Percentiles rank a stretch among this genome's conserved stretches.
These are phyloP conservation scores for Heracleum sosnowskyi DNA, from an alignment of 129 eudicot species.

Conservation along the genomic window DNA sequence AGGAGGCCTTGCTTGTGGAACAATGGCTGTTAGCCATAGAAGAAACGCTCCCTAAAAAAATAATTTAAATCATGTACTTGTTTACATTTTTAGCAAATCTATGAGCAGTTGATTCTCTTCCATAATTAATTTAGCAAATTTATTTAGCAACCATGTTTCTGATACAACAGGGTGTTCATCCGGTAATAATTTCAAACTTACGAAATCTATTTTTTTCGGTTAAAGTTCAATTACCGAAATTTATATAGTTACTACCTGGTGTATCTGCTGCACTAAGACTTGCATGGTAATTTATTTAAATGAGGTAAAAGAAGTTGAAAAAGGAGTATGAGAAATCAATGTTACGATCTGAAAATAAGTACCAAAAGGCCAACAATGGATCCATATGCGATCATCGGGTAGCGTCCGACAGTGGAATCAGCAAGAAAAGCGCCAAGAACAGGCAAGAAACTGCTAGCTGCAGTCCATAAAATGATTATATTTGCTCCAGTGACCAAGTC, in stretches of 20 bases:
- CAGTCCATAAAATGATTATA: constrained; percentile 23
- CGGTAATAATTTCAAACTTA: neutral
- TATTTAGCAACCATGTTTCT: constrained; percentile 4
- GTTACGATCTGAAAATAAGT: neutral
- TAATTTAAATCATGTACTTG: neutral
- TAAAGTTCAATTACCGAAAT: too few relatives aligned
- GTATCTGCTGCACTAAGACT: too few relatives aligned
- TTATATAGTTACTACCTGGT: too few relatives aligned
- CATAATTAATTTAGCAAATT: too few relatives aligned
- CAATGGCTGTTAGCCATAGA: constrained; percentile 28
- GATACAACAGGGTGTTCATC: neutral
- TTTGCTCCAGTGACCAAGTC: constrained; percentile 25
- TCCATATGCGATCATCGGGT: constrained; percentile 36
- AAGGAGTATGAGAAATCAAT: too few relatives aligned
- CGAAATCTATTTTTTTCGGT: too few relatives aligned
- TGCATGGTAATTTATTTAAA: too few relatives aligned
- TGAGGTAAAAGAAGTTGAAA: too few relatives aligned
- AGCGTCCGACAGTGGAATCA: constrained; percentile 43
- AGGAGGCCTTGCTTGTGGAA: constrained; percentile 33
- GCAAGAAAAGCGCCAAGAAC: constrained; percentile 34
- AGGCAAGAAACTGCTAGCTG: constrained; percentile 20
- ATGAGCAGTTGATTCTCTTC: too few relatives aligned
- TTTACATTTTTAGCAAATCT: too few relatives aligned
- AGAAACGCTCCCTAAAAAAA: constrained; percentile 26
- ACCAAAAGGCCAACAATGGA: neutral